Evolutionary conservation across 116 monocot species (phyloP).

Genomic region (Dioscorea cayenensis): DNA sequence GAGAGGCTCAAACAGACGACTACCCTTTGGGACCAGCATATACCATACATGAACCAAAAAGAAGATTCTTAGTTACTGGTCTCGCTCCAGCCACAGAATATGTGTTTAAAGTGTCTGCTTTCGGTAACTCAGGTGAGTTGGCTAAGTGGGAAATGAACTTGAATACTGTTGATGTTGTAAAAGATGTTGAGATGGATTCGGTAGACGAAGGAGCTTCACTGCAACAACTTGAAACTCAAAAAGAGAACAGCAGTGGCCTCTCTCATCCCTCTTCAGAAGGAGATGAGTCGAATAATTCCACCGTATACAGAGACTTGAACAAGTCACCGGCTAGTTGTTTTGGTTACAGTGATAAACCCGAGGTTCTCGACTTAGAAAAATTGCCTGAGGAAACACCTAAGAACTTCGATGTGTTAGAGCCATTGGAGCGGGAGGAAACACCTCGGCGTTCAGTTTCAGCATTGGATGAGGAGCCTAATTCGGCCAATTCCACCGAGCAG

Average conservation of each 20-base stretch:
- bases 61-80: constrained; percentile 31
- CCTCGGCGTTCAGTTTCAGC: constrained; percentile 37
- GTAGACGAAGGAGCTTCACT: not conserved
- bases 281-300: constrained; percentile 43
- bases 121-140: constrained; percentile 37
- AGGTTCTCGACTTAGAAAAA: constrained; percentile 19
- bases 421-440: constrained; percentile 17
- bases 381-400: constrained; percentile 10
- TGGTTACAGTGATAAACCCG: constrained; percentile 35
- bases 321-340: constrained; percentile 38
- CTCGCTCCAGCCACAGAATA: constrained; percentile 54
- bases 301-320: constrained; percentile 46
- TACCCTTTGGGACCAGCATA: constrained; percentile 35
- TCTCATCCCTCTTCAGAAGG: constrained; percentile 42
- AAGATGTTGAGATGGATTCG: constrained; percentile 14
- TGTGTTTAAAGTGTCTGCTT: constrained; percentile 50
- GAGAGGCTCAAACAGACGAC: constrained; percentile 27
- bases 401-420: constrained; percentile 8
- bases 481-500: constrained; percentile 29
- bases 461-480: constrained; percentile 40
- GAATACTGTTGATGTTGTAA: constrained; percentile 22
- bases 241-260: constrained; percentile 41
- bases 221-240: constrained; percentile 14
- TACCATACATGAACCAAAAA: constrained; percentile 30
- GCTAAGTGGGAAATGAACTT: constrained; percentile 50